phyloP scores from a whole-genome alignment of 2,329 filamentous ascomycete species.

The Penicillium corylophilum region DNA sequence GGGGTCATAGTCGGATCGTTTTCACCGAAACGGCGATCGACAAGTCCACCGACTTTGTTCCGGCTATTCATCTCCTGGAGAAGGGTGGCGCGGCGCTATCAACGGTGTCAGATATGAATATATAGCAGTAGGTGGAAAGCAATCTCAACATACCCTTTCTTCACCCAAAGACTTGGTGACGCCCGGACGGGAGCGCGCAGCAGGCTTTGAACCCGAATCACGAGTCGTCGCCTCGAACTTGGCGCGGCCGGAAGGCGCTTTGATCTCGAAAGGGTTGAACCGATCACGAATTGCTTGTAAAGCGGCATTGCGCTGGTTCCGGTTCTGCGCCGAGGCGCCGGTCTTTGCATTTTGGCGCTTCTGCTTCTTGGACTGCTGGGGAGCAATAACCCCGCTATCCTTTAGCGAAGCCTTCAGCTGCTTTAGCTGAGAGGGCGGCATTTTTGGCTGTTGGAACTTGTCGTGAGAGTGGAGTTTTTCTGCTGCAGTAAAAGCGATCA shows the following conservation, averaged over 20 bases:
- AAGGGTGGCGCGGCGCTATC: conserved; percentile 72
- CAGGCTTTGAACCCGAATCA: conserved; percentile 49
- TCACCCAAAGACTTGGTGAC: conserved; percentile 84
- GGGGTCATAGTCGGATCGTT: conserved; percentile 90
- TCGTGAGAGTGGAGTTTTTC: conserved; percentile 28
- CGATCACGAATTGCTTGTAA: conserved; percentile 86
- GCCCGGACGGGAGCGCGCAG: conserved; percentile 71
- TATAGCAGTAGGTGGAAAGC: background rate
- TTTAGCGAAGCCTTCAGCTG: conserved; percentile 86
- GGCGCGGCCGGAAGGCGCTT: conserved; percentile 70
- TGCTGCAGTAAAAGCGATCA: conserved; percentile 14
- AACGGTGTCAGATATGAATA: conserved; percentile 13
- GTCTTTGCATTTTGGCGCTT: conserved; percentile 72
- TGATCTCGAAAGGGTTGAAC: conserved; percentile 97
- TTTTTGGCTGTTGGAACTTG: conserved; percentile 43
- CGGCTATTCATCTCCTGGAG: conserved; percentile 85
- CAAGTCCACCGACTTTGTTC: conserved; percentile 87
- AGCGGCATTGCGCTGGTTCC: conserved; percentile 72
- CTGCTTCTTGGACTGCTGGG: conserved; percentile 93
- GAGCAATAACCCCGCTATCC: conserved; percentile 85
- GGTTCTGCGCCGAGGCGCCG: conserved; percentile 68
- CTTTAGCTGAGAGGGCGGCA: conserved; percentile 96
- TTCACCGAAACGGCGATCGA: conserved; percentile 94
- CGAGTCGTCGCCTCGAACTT: conserved; percentile 84
- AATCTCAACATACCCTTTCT: conserved; percentile 62